Conservation (phyloP, 441 rosid species). For the Cnidoscolus chayamansa region DNA sequence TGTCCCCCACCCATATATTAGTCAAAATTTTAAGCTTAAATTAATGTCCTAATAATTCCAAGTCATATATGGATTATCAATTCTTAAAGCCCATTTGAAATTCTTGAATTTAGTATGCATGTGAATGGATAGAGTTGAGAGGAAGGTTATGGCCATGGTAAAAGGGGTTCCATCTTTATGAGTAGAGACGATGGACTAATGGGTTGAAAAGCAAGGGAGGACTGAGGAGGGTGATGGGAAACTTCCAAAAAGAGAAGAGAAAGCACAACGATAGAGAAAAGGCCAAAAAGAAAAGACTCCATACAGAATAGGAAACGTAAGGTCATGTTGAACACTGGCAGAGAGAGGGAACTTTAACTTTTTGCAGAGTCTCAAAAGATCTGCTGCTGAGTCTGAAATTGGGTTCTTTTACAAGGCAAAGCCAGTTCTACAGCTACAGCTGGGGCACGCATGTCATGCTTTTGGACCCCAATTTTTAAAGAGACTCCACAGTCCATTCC, state of each 20-base stretch:
- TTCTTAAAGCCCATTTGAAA: too few relatives aligned
- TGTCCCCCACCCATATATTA: not conserved
- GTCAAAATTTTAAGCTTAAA: not conserved
- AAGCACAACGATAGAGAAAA: slow-evolving; percentile 12
- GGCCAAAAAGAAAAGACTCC: slow-evolving; percentile 23
- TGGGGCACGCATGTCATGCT: slow-evolving; percentile 31
- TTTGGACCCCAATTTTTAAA: slow-evolving; percentile 23
- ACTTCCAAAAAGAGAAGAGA: slow-evolving; percentile 42
- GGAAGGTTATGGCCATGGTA: too few relatives aligned
- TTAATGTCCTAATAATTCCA: not conserved
- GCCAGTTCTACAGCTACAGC: not conserved
- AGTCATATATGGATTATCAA: not conserved
- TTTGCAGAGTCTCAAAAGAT: slow-evolving; percentile 23
- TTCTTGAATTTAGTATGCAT: too few relatives aligned
- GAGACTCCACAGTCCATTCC: not conserved
- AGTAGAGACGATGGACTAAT: not conserved
- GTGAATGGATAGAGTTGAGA: too few relatives aligned
- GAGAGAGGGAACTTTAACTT: slow-evolving; percentile 22
- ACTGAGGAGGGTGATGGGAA: slow-evolving; percentile 31
- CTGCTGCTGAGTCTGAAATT: slow-evolving; percentile 17
- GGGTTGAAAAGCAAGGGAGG: not conserved
- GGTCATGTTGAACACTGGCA: slow-evolving; percentile 14
- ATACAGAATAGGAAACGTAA: slow-evolving; percentile 25
- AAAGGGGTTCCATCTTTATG: not conserved
- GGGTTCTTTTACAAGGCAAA: slow-evolving; percentile 25